Evolutionary conservation across 1,284 basidiomycete genomes (phyloP), one percentile per base, ranked within the genome.

Genomic region (Rhodotorula sp.): DNA sequence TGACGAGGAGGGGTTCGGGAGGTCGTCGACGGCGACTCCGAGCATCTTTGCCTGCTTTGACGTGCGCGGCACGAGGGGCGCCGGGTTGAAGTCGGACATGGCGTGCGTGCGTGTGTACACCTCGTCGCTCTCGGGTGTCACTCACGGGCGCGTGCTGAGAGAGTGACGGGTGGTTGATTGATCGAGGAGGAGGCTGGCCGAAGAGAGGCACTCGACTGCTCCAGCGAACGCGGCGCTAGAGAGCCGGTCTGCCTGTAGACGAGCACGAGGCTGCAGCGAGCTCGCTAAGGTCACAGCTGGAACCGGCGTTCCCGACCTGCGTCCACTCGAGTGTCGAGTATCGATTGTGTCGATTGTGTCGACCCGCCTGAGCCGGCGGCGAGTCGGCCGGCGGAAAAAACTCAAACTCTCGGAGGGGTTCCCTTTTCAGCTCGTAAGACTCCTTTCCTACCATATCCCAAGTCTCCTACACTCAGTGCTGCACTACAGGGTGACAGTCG

Each of bases 11-110:
- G 56, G 48, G 30, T 15, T 62, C 62, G 59, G 26, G 26, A 67
- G 24, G 51, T 60, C 60, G 59, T 55, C 62, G n/a, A 63, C 46
- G 20, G 60, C 68, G 33, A 75, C 64, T 7, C 73, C 73, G 62
- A 75, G 71, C 73, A 75, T 70, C 67, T 75, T 75, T 44, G 73
- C 73, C 63, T 73, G 71, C 62, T 75, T 75, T 22, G 64, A 67
- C 20, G 63, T 24, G 51, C 68, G 71, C 15, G 69, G 67, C 8
- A 70, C 68, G 62, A 65, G 55, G 2, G 68, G 62, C 10, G 62
- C 65, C 20, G 61, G 62, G 44, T 64, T 33, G 15, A 45, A 66
- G 53, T 45, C 48, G 17, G 56, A 55, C 62, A 63, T 71, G 59
- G 29, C 22, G 20, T 22, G 24, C 44, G 58, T 37, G 37, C 4